phyloP scores from a whole-genome alignment of 192 early-diverging fungal species.

The Backusella circina region DNA sequence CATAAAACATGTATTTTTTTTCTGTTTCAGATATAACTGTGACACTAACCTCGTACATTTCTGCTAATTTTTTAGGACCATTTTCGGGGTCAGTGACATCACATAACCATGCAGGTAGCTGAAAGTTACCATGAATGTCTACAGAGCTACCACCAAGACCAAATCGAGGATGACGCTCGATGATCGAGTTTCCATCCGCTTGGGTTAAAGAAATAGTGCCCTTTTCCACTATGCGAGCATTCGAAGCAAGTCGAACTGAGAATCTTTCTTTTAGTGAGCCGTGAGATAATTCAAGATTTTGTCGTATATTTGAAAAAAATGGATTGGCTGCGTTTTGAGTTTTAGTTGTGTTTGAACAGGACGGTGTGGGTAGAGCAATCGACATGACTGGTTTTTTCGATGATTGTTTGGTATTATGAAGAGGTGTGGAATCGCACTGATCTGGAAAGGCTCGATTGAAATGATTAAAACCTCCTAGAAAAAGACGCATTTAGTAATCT shows the following conservation, averaged over 20 bases:
- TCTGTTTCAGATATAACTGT: not conserved
- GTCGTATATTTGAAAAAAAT: conserved; percentile 51
- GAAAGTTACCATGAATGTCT: not conserved
- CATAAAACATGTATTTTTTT: not conserved
- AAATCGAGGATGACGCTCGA: not conserved
- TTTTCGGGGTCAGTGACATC: not conserved
- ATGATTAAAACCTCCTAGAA: conserved; percentile 38
- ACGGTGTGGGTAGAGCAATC: conserved; percentile 21
- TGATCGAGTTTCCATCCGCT: too few relatives aligned
- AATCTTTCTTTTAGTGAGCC: conserved; percentile 47
- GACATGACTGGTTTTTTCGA: not conserved
- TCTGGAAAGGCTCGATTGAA: conserved; percentile 20
- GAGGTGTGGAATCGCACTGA: conserved; percentile 24
- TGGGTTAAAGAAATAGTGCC: not conserved
- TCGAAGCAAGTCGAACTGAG: conserved; percentile 37
- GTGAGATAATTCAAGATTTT: conserved; percentile 40
- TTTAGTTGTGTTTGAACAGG: conserved; percentile 11
- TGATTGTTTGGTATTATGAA: not conserved
- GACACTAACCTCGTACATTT: conserved; percentile 24
- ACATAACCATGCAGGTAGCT: conserved; percentile 9
- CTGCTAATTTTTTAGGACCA: conserved; percentile 24
- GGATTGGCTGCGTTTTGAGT: conserved; percentile 44
- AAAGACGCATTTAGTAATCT: not conserved
- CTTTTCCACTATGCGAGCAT: conserved; percentile 8
- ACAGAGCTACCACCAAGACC: conserved; percentile 1